These are phyloP conservation scores for Trichoderma citrinoviride DNA, from an alignment of 2,329 filamentous ascomycete genomes.

Conservation along the genomic window DNA sequence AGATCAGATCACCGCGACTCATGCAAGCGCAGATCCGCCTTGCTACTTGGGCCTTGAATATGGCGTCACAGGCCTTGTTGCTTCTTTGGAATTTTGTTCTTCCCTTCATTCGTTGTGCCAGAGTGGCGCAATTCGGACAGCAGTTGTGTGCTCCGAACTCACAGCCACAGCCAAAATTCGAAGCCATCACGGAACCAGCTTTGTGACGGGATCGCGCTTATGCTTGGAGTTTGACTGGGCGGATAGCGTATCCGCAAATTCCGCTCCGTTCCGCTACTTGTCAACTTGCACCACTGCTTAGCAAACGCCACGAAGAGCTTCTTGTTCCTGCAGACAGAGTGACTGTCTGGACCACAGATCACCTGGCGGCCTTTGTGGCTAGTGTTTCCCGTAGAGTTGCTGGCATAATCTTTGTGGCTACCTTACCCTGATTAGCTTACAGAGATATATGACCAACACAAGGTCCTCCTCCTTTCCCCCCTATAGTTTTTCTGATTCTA, in stretches of 20 bases:
- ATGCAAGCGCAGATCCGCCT: background rate
- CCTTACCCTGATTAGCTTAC: background rate
- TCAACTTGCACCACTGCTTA: background rate
- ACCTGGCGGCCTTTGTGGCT: background rate
- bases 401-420: background rate
- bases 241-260: background rate
- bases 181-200: background rate
- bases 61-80: background rate
- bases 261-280: background rate
- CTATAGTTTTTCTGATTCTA: too few species aligned
- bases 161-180: background rate
- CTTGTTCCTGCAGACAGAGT: conserved; percentile 1
- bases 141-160: background rate
- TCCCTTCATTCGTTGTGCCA: background rate
- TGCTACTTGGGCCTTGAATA: background rate
- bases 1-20: background rate
- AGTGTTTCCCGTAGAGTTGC: background rate
- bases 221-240: background rate
- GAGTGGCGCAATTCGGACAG: background rate
- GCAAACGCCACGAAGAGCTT: background rate
- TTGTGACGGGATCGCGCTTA: background rate
- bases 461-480: too few species aligned
- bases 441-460: too few species aligned
- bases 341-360: background rate
- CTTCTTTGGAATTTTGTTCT: background rate